Evolutionary conservation across 2,329 filamentous ascomycete species (phyloP).

Genomic region (Botrytis elliptica): DNA sequence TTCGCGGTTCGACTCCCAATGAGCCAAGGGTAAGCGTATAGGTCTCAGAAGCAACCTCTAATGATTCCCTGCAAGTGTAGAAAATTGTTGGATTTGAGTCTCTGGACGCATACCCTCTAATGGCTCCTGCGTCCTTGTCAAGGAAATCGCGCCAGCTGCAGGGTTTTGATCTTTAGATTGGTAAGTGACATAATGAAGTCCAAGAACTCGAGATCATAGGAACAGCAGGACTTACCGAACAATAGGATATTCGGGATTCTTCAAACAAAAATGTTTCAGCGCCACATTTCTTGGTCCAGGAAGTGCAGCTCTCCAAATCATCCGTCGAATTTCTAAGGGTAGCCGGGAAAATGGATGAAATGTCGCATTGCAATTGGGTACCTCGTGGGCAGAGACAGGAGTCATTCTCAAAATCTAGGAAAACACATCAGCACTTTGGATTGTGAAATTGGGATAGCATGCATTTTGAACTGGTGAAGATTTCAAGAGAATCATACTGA

Average conservation of each 20-base stretch:
- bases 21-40: neutral
- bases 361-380: neutral
- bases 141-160: neutral
- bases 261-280: neutral
- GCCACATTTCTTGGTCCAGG: neutral
- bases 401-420: neutral
- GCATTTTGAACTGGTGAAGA: neutral
- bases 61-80: neutral
- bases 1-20: neutral
- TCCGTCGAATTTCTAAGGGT: neutral
- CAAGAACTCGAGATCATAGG: neutral
- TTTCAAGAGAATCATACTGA: neutral
- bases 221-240: neutral
- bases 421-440: neutral
- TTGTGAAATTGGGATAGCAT: neutral
- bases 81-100: neutral
- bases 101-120: neutral
- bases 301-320: neutral
- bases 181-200: neutral
- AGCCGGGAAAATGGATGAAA: neutral
- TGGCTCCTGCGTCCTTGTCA: neutral
- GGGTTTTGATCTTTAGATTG: neutral
- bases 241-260: neutral
- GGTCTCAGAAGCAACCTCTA: neutral
- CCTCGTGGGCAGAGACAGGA: neutral